These are phyloP conservation scores for Nakazawaea wyomingensis DNA, from an alignment of 805 yeast genomes.

Conservation along the genomic window DNA sequence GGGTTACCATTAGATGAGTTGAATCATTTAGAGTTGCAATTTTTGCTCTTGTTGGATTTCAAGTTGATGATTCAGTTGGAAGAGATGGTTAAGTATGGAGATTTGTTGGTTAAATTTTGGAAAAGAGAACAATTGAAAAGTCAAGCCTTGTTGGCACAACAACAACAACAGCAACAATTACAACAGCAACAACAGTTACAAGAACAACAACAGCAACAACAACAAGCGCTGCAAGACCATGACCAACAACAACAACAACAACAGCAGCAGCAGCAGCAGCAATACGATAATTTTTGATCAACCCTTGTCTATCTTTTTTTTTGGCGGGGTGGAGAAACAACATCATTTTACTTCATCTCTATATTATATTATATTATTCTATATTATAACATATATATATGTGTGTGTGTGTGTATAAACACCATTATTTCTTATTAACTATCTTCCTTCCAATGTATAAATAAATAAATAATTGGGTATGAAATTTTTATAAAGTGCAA, in stretches of 20 bases:
- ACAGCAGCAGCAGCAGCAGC: neutral
- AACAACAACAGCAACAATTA: slow-evolving; percentile 12
- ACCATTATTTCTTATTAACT: neutral
- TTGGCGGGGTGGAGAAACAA: too few relatives aligned
- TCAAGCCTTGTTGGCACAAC: slow-evolving; percentile 15
- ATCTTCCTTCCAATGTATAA: neutral
- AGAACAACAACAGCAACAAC: slow-evolving; percentile 2
- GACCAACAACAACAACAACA: slow-evolving; percentile 6
- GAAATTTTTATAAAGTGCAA: too few relatives aligned
- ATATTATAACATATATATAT: too few relatives aligned
- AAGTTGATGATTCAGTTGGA: slow-evolving; percentile 82
- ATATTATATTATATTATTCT: neutral
- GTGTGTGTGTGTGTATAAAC: neutral
- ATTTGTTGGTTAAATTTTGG: slow-evolving; percentile 80
- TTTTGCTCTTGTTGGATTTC: slow-evolving; percentile 78
- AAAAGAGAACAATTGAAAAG: slow-evolving; percentile 53
- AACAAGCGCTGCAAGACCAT: neutral
- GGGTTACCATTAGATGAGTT: slow-evolving; percentile 91
- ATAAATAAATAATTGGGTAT: too few relatives aligned
- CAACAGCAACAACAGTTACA: slow-evolving; percentile 8
- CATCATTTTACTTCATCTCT: neutral
- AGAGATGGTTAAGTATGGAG: slow-evolving; percentile 88
- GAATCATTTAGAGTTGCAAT: slow-evolving; percentile 88
- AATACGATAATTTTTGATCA: neutral
- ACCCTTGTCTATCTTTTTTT: too few relatives aligned